A percentile compares a stretch with the other conserved stretches of the same genome.
Evolutionary conservation across 2,329 filamentous ascomycete genomes (phyloP).

Genomic region (Arthrobotrys sphaeroides): DNA sequence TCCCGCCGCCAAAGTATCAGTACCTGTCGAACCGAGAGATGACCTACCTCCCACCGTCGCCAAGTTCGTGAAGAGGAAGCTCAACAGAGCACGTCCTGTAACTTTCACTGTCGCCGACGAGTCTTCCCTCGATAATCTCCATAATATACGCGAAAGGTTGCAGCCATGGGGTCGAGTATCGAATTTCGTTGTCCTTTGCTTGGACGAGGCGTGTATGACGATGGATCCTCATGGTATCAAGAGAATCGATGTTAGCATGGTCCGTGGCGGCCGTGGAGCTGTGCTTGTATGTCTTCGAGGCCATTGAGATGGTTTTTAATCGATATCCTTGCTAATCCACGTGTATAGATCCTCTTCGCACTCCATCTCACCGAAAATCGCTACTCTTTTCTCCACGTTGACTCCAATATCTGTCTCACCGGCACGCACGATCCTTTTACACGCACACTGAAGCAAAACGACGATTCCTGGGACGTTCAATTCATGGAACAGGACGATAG

Average conservation of each 20-base stretch:
- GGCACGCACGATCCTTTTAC: slow-evolving; percentile 45
- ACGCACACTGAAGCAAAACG: slow-evolving; percentile 15
- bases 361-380: slow-evolving; percentile 20
- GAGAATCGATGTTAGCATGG: slow-evolving; percentile 48
- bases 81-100: slow-evolving; percentile 38
- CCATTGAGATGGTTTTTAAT: neutral
- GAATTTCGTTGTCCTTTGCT: slow-evolving; percentile 44
- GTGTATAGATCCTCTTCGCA: slow-evolving; percentile 43
- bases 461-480: slow-evolving; percentile 47
- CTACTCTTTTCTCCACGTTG: slow-evolving; percentile 44
- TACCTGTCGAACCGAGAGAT: slow-evolving; percentile 21
- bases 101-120: slow-evolving; percentile 44
- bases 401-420: slow-evolving; percentile 46
- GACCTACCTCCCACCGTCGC: slow-evolving; percentile 30
- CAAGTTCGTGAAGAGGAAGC: slow-evolving; percentile 36
- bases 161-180: slow-evolving; percentile 40
- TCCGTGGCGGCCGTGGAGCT: slow-evolving; percentile 28
- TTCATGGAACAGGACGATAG: slow-evolving; percentile 50
- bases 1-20: slow-evolving; percentile 11
- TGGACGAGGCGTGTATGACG: slow-evolving; percentile 42
- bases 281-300: slow-evolving; percentile 14
- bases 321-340: neutral
- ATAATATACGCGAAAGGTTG: slow-evolving; percentile 46
- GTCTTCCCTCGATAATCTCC: slow-evolving; percentile 36
- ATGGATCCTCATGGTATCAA: slow-evolving; percentile 37